Base-by-base conservation (phyloP, 352 stramenopile species). In the Phytophthora palmivora region DNA sequence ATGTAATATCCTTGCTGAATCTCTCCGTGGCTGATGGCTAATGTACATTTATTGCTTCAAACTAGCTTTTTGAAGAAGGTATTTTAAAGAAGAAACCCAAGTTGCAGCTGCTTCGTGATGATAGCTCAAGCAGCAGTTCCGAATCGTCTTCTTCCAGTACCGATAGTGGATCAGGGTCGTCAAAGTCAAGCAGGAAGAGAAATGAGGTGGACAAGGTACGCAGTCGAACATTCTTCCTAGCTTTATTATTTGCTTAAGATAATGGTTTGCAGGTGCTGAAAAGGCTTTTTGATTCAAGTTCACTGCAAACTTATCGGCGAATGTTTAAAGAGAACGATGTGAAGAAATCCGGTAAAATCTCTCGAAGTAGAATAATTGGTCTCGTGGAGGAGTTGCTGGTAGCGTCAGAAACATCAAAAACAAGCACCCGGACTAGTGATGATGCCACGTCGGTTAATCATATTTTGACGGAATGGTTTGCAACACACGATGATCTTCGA, bases 51-150 rank as follows among this genome's bases (percentile, higher is more conserved):
- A 19, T n/a, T 21, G 39, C 14, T 44, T 42, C 34, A 51, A n/a
- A 47, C 5, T 57, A 91, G 82, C 62, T 92, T 30, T 84, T 82
- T 43, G 82, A 89, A 52, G 72, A 88, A 62, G 77, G 76, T 6
- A 14, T 26, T 16, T 52, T 88, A 44, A 77, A 76, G 32, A 82
- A 66, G 34, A 79, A 87, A n/a, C 72, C 74, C 11, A 78, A 75
- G 16, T 12, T 87, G 38, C 48, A 62, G 14, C 24, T 80, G 7
- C 26, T 68, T 36, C n/a, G 45, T 16, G 61, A n/a, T 6, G 32
- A 28, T 8, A 52, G 28, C 24, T 63, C 67, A 9, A 74, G 67
- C 36, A 75, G 63, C 15, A 65, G 46, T 11, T 74, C 64, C 0
- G 38, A 42, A 3, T 68, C 66, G 5, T 73, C 49, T 4, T 63